phyloP scores from a whole-genome alignment of 169 alveolate genomes.

The Theileria annulata region DNA sequence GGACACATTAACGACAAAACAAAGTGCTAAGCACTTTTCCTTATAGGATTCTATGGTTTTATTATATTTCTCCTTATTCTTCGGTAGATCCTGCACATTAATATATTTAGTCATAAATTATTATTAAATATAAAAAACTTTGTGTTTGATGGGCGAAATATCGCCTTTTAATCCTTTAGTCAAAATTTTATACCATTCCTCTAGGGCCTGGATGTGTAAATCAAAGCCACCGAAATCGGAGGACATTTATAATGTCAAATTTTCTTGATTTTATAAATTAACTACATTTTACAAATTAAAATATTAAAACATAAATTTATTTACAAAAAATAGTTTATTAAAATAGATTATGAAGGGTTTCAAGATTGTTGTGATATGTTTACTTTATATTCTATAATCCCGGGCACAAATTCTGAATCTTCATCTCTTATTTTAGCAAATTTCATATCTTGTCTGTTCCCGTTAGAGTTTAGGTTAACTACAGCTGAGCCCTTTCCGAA shows the following conservation, averaged over 20 bases:
- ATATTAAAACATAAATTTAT: background rate
- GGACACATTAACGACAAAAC: conserved; percentile 29
- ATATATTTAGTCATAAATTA: too few species aligned
- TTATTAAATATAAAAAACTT: background rate
- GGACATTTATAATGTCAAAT: too few species aligned
- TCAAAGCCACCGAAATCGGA: too few species aligned
- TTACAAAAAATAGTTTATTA: too few species aligned
- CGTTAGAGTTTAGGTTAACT: conserved; percentile 12
- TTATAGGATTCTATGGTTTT: conserved; percentile 11
- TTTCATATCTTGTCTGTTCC: conserved; percentile 9
- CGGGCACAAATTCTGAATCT: conserved; percentile 20
- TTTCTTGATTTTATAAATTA: background rate
- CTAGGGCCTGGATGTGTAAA: background rate
- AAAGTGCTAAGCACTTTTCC: conserved; percentile 21
- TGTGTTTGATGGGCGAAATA: background rate
- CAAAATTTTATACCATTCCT: background rate
- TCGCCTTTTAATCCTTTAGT: background rate
- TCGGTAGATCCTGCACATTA: background rate
- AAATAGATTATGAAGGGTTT: background rate
- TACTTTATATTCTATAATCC: conserved; percentile 15
- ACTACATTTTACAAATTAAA: background rate
- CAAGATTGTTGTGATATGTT: conserved; percentile 15
- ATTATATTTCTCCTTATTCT: background rate
- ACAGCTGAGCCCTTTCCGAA: conserved; percentile 35
- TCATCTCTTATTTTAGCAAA: conserved; percentile 3